These are phyloP conservation scores for Geopyxis carbonaria DNA, from an alignment of 495 filamentous ascomycete genomes.

Conservation along the genomic window DNA sequence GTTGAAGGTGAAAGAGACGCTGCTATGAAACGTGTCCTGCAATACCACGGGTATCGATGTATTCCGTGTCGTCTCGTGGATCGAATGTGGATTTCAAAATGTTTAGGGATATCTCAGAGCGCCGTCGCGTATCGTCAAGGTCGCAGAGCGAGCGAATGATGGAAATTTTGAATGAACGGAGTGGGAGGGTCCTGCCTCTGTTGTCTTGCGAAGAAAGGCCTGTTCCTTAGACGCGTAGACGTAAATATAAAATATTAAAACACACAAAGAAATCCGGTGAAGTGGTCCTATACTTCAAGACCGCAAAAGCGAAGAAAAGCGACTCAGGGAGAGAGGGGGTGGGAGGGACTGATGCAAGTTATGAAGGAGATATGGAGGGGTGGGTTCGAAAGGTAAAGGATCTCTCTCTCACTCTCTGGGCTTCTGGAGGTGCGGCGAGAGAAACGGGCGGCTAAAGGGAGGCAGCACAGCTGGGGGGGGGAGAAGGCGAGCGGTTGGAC, in stretches of 20 bases:
- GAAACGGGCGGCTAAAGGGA: constrained; percentile 7
- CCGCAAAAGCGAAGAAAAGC: constrained; percentile 17
- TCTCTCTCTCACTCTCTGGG: too few relatives aligned
- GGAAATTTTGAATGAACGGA: constrained; percentile 24
- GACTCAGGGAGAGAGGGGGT: constrained; percentile 16
- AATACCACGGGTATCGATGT: not conserved
- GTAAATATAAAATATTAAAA: constrained; percentile 25
- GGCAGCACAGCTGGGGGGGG: constrained; percentile 1
- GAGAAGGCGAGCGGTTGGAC: not conserved
- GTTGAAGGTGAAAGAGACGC: not conserved
- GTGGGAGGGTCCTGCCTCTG: constrained; percentile 27
- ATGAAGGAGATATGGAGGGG: constrained; percentile 15
- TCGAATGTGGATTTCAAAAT: not conserved
- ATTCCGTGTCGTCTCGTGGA: not conserved
- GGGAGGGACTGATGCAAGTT: constrained; percentile 12
- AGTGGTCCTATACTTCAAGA: constrained; percentile 24
- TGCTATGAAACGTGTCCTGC: not conserved
- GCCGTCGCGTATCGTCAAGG: constrained; percentile 8
- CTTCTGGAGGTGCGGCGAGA: constrained; percentile 6
- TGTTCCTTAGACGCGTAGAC: constrained; percentile 26
- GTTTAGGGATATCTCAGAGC: constrained; percentile 4
- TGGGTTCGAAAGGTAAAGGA: constrained; percentile 20
- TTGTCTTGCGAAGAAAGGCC: constrained; percentile 27
- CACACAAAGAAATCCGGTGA: constrained; percentile 26
- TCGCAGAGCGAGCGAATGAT: constrained; percentile 7